phyloP scores from a whole-genome alignment of 2,329 filamentous ascomycete species.

The Alternaria triticina region DNA sequence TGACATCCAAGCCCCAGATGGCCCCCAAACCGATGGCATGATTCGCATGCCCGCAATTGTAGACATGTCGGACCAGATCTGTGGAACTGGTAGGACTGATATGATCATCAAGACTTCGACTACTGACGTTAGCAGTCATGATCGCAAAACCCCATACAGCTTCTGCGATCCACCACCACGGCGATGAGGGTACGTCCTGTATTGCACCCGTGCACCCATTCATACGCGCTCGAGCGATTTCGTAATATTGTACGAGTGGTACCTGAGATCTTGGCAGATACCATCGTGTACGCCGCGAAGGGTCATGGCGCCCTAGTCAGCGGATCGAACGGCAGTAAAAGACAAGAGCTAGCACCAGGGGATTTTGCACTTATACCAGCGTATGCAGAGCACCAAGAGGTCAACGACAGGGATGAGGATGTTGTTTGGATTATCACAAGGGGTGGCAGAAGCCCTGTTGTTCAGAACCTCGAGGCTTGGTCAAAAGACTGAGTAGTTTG shows the following conservation, averaged over 20 bases:
- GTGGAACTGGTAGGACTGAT: slow-evolving; percentile 64
- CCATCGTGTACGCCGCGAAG: slow-evolving; percentile 69
- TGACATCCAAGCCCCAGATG: slow-evolving; percentile 43
- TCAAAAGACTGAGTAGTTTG: slow-evolving; percentile 23
- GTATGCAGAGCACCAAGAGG: slow-evolving; percentile 72
- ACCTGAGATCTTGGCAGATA: slow-evolving; percentile 56
- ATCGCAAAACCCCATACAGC: slow-evolving; percentile 67
- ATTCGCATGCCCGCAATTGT: slow-evolving; percentile 65
- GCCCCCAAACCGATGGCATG: slow-evolving; percentile 58
- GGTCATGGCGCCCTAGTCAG: slow-evolving; percentile 69
- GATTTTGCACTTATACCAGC: slow-evolving; percentile 75
- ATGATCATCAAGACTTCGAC: not conserved
- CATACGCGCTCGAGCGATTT: not conserved
- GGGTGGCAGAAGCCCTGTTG: slow-evolving; percentile 65
- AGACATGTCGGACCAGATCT: slow-evolving; percentile 69
- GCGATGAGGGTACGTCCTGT: slow-evolving; percentile 64
- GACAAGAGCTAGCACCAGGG: slow-evolving; percentile 65
- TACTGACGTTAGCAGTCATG: slow-evolving; percentile 57
- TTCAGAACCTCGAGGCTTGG: slow-evolving; percentile 70
- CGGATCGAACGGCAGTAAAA: slow-evolving; percentile 58
- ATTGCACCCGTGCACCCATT: not conserved
- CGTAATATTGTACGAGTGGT: not conserved
- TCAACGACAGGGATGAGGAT: slow-evolving; percentile 69
- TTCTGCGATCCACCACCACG: slow-evolving; percentile 72
- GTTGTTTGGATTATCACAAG: slow-evolving; percentile 71